Percentiles rank a stretch among this genome's conserved stretches.
Evolutionary conservation across 2,329 filamentous ascomycete species (phyloP).

Genomic region (Emergomyces orientalis): DNA sequence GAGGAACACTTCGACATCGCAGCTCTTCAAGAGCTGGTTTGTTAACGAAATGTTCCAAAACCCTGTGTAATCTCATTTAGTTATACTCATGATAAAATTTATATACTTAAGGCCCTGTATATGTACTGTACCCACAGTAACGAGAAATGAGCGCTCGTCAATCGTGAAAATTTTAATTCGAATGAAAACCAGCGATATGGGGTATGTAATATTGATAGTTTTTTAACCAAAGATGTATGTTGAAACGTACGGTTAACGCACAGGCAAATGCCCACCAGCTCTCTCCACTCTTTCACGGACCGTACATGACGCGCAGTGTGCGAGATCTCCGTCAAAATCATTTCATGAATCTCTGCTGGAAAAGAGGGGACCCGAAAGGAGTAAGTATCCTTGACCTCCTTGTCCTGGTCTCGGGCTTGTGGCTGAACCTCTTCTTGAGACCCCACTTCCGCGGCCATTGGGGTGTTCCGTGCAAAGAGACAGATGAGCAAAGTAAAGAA

Average conservation of each 20-base stretch:
- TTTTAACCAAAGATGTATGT: too few species aligned
- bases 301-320: background rate
- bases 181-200: too few species aligned
- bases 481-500: too few species aligned
- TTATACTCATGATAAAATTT: background rate
- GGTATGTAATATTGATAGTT: too few species aligned
- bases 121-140: background rate
- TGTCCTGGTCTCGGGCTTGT: too few species aligned
- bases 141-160: too few species aligned
- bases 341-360: background rate
- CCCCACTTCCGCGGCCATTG: too few species aligned
- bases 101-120: background rate
- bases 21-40: background rate
- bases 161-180: too few species aligned
- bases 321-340: background rate
- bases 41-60: background rate
- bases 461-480: too few species aligned
- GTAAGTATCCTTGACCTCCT: too few species aligned
- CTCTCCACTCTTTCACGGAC: background rate
- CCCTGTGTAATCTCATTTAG: background rate
- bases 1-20: background rate
- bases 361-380: background rate
- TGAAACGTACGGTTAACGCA: background rate
- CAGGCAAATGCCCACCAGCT: background rate
- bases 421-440: too few species aligned